A percentile compares a stretch with the other conserved stretches of the same genome.
Evolutionary conservation across 805 yeast genomes (phyloP).

Genomic region (Metschnikowia matae): DNA sequence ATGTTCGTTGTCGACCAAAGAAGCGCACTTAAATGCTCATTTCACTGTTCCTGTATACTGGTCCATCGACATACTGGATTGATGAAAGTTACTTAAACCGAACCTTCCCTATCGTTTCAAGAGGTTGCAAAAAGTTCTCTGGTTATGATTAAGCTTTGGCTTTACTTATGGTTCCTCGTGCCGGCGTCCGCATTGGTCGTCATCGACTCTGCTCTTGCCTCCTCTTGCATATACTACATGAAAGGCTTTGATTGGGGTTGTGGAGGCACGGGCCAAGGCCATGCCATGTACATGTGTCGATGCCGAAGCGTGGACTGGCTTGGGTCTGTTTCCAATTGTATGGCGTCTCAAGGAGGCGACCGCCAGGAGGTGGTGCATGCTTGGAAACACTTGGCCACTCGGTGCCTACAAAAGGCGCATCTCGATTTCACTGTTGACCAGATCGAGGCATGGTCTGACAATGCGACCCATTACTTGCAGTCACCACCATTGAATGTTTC

Average conservation of each 20-base stretch:
- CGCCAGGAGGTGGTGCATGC: slow-evolving; percentile 10
- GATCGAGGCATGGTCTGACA: slow-evolving; percentile 9
- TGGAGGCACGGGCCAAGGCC: slow-evolving; percentile 20
- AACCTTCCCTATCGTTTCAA: background rate
- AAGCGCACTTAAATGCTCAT: slow-evolving; percentile 2
- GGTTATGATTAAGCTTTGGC: background rate
- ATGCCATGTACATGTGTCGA: slow-evolving; percentile 17
- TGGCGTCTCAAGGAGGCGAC: slow-evolving; percentile 13
- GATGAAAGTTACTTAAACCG: background rate
- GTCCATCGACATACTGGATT: background rate
- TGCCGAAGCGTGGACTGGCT: slow-evolving; percentile 18
- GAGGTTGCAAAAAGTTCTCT: background rate
- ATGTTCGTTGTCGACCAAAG: background rate
- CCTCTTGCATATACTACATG: slow-evolving; percentile 18
- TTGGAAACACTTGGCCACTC: slow-evolving; percentile 13
- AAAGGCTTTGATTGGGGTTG: slow-evolving; percentile 19
- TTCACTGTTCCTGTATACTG: background rate
- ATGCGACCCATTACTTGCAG: slow-evolving; percentile 15
- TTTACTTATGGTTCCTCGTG: background rate
- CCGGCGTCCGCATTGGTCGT: slow-evolving; percentile 12
- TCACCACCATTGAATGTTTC: slow-evolving; percentile 10
- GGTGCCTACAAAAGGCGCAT: slow-evolving; percentile 16
- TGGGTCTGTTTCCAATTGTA: slow-evolving; percentile 17
- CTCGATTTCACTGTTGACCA: slow-evolving; percentile 10
- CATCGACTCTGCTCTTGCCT: slow-evolving; percentile 18